phyloP scores from a whole-genome alignment of 306 rosid species.

The Quercus alba region DNA sequence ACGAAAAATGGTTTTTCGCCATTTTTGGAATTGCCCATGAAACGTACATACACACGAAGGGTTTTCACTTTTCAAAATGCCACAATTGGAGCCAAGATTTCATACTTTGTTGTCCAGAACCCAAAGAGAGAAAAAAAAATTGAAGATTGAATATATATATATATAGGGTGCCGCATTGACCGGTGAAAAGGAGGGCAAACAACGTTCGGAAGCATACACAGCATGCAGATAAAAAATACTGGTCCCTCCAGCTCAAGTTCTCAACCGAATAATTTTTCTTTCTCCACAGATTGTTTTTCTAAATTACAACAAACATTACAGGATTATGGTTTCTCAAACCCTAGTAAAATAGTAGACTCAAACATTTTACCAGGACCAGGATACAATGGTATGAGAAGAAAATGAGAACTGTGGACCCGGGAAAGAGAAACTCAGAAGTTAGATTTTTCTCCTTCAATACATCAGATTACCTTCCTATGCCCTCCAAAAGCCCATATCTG shows the following conservation, averaged over 20 bases:
- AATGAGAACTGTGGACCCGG: background rate
- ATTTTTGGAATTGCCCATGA: no score
- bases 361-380: slow-evolving; percentile 2
- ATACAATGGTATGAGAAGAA: slow-evolving; percentile 2
- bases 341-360: background rate
- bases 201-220: background rate
- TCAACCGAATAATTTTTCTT: slow-evolving; percentile 4
- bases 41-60: no score
- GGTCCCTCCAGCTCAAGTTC: slow-evolving; percentile 9
- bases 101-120: background rate
- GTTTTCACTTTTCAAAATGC: no score
- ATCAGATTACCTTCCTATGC: slow-evolving; percentile 45
- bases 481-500: slow-evolving; percentile 74
- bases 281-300: slow-evolving; percentile 11
- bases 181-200: background rate
- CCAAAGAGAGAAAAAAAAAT: background rate
- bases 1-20: no score
- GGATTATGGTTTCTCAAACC: slow-evolving; percentile 23
- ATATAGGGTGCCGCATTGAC: background rate
- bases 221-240: background rate
- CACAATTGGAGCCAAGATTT: no score
- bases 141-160: background rate
- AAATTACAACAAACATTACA: slow-evolving; percentile 24
- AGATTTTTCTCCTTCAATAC: background rate
- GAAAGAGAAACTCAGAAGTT: background rate